Conservation (phyloP, 257 asterid genomes). For the Fraxinus quadrangulata region DNA sequence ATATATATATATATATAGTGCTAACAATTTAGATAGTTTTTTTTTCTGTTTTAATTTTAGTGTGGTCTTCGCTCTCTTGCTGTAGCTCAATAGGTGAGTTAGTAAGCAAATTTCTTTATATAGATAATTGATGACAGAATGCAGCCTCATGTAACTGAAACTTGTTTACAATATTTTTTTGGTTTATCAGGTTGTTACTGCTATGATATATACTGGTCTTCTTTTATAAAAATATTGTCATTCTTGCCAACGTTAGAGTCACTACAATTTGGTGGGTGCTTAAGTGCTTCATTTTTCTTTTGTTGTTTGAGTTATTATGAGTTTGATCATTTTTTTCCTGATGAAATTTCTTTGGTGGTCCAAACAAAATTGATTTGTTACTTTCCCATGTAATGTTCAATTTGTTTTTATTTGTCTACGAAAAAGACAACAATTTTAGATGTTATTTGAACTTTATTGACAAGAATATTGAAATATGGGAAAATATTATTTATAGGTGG, state of each 20-base stretch:
- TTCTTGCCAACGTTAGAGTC: background rate
- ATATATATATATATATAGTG: no score
- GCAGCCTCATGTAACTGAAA: constrained; percentile 1
- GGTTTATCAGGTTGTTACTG: constrained; percentile 38
- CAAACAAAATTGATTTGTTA: background rate
- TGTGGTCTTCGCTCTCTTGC: constrained; percentile 70
- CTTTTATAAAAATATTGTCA: background rate
- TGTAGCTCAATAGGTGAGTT: constrained; percentile 45
- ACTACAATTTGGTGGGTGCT: no score
- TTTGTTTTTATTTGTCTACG: background rate
- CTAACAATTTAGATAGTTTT: no score
- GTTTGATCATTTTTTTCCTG: background rate
- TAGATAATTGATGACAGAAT: background rate
- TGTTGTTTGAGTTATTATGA: no score
- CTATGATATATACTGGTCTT: background rate
- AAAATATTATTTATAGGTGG: background rate
- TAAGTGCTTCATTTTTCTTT: no score
- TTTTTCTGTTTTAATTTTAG: no score
- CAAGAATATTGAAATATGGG: background rate
- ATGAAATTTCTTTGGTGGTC: background rate
- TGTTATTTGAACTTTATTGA: background rate
- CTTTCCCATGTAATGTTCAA: background rate
- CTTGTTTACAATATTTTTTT: constrained; percentile 3
- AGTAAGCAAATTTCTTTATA: background rate
- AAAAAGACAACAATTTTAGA: background rate